A percentile compares a stretch with the other conserved stretches of the same genome.
phyloP scores from a whole-genome alignment of 1,284 basidiomycete species.

The Paramarasmius palmivorus region DNA sequence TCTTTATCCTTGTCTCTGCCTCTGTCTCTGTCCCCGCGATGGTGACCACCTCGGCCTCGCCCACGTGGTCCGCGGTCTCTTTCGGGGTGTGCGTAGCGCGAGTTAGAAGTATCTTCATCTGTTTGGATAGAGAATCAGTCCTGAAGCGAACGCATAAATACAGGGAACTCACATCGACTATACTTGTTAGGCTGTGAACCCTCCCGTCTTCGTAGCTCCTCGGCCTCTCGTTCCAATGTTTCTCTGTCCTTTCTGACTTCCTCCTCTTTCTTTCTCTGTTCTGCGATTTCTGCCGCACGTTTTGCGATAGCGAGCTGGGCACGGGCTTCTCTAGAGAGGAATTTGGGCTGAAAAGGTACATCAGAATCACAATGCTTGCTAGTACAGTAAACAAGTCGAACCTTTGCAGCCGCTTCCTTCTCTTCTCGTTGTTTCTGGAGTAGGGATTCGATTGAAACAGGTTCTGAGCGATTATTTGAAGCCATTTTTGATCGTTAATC shows the following conservation, averaged over 20 bases:
- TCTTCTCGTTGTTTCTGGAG: slow-evolving; percentile 85
- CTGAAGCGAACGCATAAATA: not conserved
- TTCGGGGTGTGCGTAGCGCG: slow-evolving; percentile 50
- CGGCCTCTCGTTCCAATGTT: slow-evolving; percentile 73
- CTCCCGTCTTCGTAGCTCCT: slow-evolving; percentile 57
- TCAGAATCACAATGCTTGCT: slow-evolving; percentile 8
- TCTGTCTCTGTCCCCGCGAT: slow-evolving; percentile 21
- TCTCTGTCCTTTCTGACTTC: slow-evolving; percentile 59
- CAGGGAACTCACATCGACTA: slow-evolving; percentile 25
- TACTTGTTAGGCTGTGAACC: slow-evolving; percentile 30
- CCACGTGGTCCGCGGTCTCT: slow-evolving; percentile 38
- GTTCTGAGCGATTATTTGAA: slow-evolving; percentile 40
- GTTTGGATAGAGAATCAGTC: slow-evolving; percentile 17
- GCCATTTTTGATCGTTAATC: no score
- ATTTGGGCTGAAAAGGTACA: slow-evolving; percentile 68
- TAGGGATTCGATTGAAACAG: slow-evolving; percentile 82
- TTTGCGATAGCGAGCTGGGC: slow-evolving; percentile 87
- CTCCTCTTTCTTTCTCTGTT: slow-evolving; percentile 66
- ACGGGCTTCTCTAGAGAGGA: slow-evolving; percentile 86
- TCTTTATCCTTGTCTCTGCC: no score
- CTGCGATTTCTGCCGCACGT: slow-evolving; percentile 76
- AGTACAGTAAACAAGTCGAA: slow-evolving; percentile 25
- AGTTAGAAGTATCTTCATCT: slow-evolving; percentile 54
- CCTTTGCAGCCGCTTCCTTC: slow-evolving; percentile 88
- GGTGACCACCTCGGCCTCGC: not conserved